phyloP scores from a whole-genome alignment of 768 basidiomycete genomes.

The Mycena belliarum region DNA sequence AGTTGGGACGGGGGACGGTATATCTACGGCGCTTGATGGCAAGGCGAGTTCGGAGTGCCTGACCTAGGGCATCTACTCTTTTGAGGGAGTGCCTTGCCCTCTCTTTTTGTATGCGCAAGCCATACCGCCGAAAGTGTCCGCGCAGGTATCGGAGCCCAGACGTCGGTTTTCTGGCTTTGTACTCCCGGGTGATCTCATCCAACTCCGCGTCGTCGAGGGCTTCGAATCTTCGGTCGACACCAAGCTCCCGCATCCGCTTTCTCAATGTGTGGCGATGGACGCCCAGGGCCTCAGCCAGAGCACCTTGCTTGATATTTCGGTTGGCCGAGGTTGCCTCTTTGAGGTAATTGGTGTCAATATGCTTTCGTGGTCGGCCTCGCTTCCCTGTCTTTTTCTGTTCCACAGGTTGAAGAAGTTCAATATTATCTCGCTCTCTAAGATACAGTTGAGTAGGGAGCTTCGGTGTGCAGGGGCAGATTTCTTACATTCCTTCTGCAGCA shows the following conservation, averaged over 20 bases:
- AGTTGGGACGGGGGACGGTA: not conserved
- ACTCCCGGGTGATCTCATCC: not conserved
- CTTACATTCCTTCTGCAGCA: slow-evolving; percentile 4
- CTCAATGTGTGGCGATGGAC: not conserved
- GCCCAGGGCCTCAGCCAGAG: not conserved
- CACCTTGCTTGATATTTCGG: slow-evolving; percentile 1
- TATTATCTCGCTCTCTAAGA: not conserved
- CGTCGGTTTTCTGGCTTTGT: not conserved
- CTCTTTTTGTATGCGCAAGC: not conserved
- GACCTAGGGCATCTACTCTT: not conserved
- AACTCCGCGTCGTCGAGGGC: not conserved
- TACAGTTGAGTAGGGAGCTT: too few species aligned
- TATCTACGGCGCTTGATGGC: not conserved
- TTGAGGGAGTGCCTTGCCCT: not conserved
- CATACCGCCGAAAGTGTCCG: not conserved
- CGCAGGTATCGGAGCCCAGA: not conserved
- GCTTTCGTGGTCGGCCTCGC: not conserved
- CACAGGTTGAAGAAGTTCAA: not conserved
- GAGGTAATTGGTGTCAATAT: not conserved
- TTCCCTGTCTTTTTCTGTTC: not conserved
- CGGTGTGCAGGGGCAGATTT: too few species aligned
- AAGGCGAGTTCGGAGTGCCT: not conserved
- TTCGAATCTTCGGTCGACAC: not conserved
- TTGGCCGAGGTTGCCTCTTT: slow-evolving; percentile 1
- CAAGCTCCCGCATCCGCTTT: not conserved